Evolutionary conservation across 1,284 basidiomycete species (phyloP).

Genomic region (Agaricales sp.): DNA sequence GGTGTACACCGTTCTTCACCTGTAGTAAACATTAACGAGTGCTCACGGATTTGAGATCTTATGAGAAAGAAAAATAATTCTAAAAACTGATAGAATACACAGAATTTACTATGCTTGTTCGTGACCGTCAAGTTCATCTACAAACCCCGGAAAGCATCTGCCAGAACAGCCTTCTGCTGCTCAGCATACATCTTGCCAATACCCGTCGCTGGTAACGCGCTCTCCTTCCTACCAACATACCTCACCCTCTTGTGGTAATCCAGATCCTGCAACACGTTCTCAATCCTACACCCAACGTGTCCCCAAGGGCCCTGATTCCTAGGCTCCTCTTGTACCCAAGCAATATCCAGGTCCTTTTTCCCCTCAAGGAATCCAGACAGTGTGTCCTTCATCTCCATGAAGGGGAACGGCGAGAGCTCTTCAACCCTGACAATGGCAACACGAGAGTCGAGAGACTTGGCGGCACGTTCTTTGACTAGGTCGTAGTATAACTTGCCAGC

Average conservation of each 20-base stretch:
- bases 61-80: no score
- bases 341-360: constrained; percentile 27
- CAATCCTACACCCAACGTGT: constrained; percentile 53
- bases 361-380: constrained; percentile 32
- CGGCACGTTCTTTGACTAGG: constrained; percentile 56
- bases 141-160: constrained; percentile 40
- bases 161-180: constrained; percentile 55
- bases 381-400: constrained; percentile 34
- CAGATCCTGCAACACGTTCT: constrained; percentile 35
- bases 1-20: no score
- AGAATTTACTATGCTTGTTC: no score
- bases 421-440: constrained; percentile 73
- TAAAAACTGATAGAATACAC: no score
- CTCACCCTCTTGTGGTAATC: constrained; percentile 19
- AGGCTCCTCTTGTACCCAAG: constrained; percentile 83
- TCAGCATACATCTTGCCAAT: constrained; percentile 56
- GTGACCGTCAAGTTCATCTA: no score
- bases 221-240: constrained; percentile 62
- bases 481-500: constrained; percentile 87
- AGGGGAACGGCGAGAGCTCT: constrained; percentile 83
- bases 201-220: constrained; percentile 72
- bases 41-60: no score
- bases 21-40: no score
- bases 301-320: constrained; percentile 76
- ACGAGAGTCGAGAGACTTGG: constrained; percentile 32